Percentiles rank a stretch among this genome's conserved stretches.
Conservation (phyloP, 306 rosid species). For the Quercus mongolica region DNA sequence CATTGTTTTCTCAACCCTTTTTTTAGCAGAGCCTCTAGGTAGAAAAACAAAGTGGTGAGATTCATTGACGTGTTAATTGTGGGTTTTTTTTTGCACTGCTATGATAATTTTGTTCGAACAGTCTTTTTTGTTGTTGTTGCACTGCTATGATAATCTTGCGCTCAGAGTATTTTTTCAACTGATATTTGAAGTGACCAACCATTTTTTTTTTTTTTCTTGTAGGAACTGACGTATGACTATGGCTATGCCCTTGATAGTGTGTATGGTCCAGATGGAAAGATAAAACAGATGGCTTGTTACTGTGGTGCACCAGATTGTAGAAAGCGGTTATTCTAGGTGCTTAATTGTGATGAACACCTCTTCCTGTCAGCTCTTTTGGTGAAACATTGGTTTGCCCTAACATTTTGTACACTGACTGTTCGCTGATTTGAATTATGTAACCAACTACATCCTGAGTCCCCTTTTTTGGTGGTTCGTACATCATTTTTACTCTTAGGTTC, state of each 20-base stretch:
- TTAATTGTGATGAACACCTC: neutral
- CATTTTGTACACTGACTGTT: neutral
- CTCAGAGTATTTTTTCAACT: neutral
- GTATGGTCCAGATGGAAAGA: conserved; percentile 65
- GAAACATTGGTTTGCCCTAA: neutral
- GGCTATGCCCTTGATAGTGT: conserved; percentile 94
- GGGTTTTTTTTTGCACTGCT: neutral
- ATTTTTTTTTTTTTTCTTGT: conserved; percentile 15
- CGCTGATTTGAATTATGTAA: neutral
- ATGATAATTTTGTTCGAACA: neutral
- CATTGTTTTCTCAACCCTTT: neutral
- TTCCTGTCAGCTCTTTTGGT: neutral
- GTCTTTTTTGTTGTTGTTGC: neutral
- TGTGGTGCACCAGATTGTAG: conserved; percentile 91
- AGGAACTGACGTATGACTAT: conserved; percentile 94
- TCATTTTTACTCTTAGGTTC: neutral
- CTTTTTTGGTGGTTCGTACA: neutral
- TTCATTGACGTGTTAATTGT: neutral
- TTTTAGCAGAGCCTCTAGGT: neutral
- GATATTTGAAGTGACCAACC: neutral
- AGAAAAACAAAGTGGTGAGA: neutral
- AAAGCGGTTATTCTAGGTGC: conserved; percentile 59
- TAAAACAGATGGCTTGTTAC: conserved; percentile 72
- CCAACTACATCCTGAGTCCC: neutral
- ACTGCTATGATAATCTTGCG: neutral